Percentiles rank a stretch among this genome's conserved stretches.
phyloP scores from a whole-genome alignment of 2,329 filamentous ascomycete genomes.

The Allantophomopsis lycopodina region DNA sequence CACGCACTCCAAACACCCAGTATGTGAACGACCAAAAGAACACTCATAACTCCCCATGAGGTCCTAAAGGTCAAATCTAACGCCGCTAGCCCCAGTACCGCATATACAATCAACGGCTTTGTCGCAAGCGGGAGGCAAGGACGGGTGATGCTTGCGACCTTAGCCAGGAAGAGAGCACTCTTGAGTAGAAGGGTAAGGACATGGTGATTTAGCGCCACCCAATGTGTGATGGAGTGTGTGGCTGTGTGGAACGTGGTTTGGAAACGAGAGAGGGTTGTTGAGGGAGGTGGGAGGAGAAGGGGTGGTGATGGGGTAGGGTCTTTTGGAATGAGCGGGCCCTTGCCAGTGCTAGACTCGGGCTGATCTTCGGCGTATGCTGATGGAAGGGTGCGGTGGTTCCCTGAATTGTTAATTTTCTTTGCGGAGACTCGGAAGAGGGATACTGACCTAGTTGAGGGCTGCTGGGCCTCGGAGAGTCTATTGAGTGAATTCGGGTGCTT shows the following conservation, averaged over 20 bases:
- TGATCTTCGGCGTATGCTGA: neutral
- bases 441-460: constrained; percentile 5
- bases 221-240: constrained; percentile 21
- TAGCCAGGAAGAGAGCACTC: constrained; percentile 50
- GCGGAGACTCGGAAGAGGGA: neutral
- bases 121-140: constrained; percentile 61
- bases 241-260: constrained; percentile 13
- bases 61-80: constrained; percentile 34
- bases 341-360: neutral
- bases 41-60: too few relatives aligned
- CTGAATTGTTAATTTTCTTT: neutral
- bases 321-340: neutral
- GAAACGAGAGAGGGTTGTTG: constrained; percentile 16
- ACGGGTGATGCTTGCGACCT: constrained; percentile 49
- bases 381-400: neutral
- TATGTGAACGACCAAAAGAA: too few relatives aligned
- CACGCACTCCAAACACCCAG: too few relatives aligned
- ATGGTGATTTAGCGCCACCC: constrained; percentile 16
- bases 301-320: constrained; percentile 10
- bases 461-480: constrained; percentile 16
- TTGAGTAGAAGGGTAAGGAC: constrained; percentile 29
- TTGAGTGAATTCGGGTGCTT: constrained; percentile 15
- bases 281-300: constrained; percentile 25
- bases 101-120: constrained; percentile 49
- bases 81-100: constrained; percentile 54